Base-by-base conservation (phyloP, 2,329 filamentous ascomycete species). In the Albifimbria verrucaria region DNA sequence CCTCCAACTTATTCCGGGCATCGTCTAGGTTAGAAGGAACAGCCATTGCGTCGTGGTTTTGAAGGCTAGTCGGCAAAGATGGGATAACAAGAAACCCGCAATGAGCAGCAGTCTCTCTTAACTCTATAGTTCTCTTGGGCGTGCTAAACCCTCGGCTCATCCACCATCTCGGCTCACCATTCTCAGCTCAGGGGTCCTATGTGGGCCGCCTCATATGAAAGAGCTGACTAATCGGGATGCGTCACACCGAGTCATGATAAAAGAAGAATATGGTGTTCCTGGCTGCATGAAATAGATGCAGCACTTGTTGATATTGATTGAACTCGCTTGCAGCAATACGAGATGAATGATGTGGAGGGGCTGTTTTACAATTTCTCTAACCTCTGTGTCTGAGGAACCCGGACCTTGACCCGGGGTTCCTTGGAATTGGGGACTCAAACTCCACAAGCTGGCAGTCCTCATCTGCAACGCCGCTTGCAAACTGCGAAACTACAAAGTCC, bases 401-500 rank as follows among this genome's bases (percentile, higher is more conserved):
- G 51, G 66, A 76, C 65, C 65, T 66, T 64, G 15, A 69, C 68
- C 52, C 68, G 68, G 71, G 77, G 71, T 15, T 70, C 72, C 73
- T 72, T 68, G 5, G 68, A 52, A 2, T 61, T 20, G 60, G 57
- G 2, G 61, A 57, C 51, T 65, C 65, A 18, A 77, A 66, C 4
- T 68, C 73, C 18, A 90, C 84, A 71, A 96, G 86, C 75, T 99
- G 91, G 64, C 91, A 96, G 71, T 99, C 94, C 73, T 97, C 93
- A 2, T 80, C 73, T 0, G 74, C 82, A 12, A 94, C 87, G 2
- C 89, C 92, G 70, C 95, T 97, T 28, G 86, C 86, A 74, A 89
- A 94, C 74, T 97, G 93, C 59, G 89, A 82, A 2, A 97, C 93
- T 5, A 96, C 82, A 69, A 97, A 97, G 66, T 94, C 90, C 47